Evolutionary conservation across 345 rosid species (phyloP).

Genomic region (Pelargonium nanum): DNA sequence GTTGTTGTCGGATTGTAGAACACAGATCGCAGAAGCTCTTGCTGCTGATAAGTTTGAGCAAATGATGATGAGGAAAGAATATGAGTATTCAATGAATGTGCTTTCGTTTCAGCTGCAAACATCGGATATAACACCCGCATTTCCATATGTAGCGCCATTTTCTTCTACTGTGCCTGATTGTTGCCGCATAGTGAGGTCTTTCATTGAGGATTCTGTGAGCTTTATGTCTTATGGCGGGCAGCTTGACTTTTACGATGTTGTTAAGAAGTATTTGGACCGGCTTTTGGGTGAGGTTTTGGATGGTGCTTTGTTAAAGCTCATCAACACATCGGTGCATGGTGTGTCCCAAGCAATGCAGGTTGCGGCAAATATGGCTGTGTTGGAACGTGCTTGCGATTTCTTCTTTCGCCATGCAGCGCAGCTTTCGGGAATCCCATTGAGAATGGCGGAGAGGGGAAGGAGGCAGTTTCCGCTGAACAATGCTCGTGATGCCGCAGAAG

Average conservation of each 20-base stretch:
- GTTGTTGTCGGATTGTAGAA: constrained; percentile 84
- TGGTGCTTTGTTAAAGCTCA: constrained; percentile 72
- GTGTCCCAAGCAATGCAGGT: constrained; percentile 96
- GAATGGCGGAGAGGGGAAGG: constrained; percentile 94
- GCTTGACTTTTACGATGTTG: constrained; percentile 83
- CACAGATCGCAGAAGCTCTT: constrained; percentile 81
- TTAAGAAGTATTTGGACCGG: constrained; percentile 85
- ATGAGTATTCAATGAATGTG: constrained; percentile 94
- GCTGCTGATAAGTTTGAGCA: constrained; percentile 96
- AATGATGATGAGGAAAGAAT: constrained; percentile 96
- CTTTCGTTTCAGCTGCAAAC: constrained; percentile 92
- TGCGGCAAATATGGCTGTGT: constrained; percentile 93
- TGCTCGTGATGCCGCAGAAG: constrained; percentile 86
- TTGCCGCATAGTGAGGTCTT: constrained; percentile 87
- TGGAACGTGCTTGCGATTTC: constrained; percentile 97
- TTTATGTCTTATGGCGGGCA: constrained; percentile 95
- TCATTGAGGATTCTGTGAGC: constrained; percentile 91
- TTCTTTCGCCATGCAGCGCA: constrained; percentile 93
- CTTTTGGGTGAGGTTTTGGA: constrained; percentile 78
- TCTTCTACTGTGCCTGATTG: constrained; percentile 93
- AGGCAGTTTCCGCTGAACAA: constrained; percentile 82
- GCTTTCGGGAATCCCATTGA: constrained; percentile 79
- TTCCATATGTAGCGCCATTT: constrained; percentile 88
- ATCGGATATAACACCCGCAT: constrained; percentile 78
- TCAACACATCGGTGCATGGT: constrained; percentile 64